Conservation (phyloP, 2,329 filamentous ascomycete genomes). For the Sarocladium strictum region DNA sequence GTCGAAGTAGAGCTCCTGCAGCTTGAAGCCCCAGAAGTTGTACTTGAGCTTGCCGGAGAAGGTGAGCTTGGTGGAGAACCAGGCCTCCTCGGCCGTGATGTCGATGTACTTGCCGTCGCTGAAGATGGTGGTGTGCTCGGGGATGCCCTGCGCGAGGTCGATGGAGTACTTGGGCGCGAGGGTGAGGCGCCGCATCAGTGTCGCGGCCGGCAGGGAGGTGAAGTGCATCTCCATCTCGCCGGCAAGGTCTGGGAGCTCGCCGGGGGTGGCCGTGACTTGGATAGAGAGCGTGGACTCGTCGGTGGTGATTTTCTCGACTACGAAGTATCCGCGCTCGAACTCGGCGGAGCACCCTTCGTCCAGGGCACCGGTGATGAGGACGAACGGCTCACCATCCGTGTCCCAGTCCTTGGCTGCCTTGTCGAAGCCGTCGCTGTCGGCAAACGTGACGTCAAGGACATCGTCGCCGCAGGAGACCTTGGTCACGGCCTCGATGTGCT, state of each 20-base stretch:
- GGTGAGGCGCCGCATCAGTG: background rate
- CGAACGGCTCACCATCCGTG: background rate
- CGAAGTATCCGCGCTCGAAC: background rate
- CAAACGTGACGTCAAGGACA: background rate
- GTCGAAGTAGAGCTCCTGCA: slow-evolving; percentile 7
- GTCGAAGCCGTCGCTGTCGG: background rate
- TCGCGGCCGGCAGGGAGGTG: background rate
- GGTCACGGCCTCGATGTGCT: background rate
- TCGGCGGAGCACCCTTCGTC: background rate
- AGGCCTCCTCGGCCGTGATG: slow-evolving; percentile 4
- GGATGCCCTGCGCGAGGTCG: background rate
- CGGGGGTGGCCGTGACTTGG: background rate
- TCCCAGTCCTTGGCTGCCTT: slow-evolving; percentile 5
- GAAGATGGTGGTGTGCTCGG: background rate
- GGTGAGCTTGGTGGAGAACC: slow-evolving; percentile 4
- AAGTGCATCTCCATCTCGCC: slow-evolving; percentile 3
- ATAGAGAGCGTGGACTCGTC: background rate
- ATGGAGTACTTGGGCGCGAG: background rate
- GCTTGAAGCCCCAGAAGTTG: slow-evolving; percentile 2
- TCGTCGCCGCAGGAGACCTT: background rate
- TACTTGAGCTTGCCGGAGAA: slow-evolving; percentile 7
- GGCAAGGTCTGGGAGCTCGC: background rate
- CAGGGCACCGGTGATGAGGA: slow-evolving; percentile 4
- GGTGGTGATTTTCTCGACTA: background rate
- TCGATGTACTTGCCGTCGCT: slow-evolving; percentile 1